Base-by-base conservation (phyloP, 768 basidiomycete genomes). In the Phylloporus sp. region DNA sequence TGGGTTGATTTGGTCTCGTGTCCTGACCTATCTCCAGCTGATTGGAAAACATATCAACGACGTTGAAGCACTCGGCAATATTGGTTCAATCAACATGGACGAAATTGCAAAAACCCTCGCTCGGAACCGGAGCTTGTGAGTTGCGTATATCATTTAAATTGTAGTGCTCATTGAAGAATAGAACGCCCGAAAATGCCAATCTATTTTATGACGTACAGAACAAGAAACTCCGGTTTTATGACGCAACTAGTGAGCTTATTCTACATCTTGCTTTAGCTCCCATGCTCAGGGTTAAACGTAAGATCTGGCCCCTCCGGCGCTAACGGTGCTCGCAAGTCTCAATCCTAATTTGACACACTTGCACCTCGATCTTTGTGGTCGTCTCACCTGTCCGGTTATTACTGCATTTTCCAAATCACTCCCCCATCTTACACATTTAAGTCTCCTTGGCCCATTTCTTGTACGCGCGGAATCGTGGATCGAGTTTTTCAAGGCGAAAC, bases 371-470 rank as follows among this genome's bases (percentile, higher is more conserved):
- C 82, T 81, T 54, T 97, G 94, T 53, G 95, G 95, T 5, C 81
- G 84, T 27, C 75, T 98, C 48, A 77, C 86, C 43, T 79, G 84
- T 53, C 50, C 69, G 0, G 78, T 82, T 32, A 66, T 90, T 38
- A 58, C 66, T 14, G 64, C 77, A 21, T 88, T 90, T 76, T 73
- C 73, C 33, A 72, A 66, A 5, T 75, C 76, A 0, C 74, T 99
- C 24, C 82, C 80, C 2, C 63, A 78, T 13, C 78, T 99, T 32
- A 76, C 69, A 5, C 78, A 79, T 27, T 57, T 99, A 13, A 83
- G 86, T 62, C 84, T 99, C 14, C 79, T 90, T 11, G 95, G 88
- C 0, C 92, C 92, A 3, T 93, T 90, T 67, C 81, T 92, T 20
- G 85, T 96, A 28, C 81, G 83, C 18, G 68, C 76, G 8, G 69